Evolutionary conservation across 495 filamentous ascomycete genomes (phyloP), one percentile per base, ranked within the genome.

Genomic region (Rhypophila decipiens): DNA sequence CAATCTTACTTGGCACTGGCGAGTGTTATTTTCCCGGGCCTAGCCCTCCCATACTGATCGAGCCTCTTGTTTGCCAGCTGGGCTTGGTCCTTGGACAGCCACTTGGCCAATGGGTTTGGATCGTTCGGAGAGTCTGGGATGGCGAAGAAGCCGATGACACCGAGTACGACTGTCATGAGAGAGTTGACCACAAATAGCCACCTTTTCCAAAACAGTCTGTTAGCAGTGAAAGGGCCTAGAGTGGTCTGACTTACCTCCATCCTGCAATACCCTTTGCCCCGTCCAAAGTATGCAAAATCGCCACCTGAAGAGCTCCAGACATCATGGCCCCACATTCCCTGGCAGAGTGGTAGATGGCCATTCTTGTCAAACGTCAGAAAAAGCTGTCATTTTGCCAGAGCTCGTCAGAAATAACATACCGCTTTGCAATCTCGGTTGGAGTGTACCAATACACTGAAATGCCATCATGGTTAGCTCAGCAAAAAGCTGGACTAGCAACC

Each of bases 111-210:
- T 1, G 65, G 65, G 35, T 70, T 70, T 2, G 66, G 55, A 3
- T 38, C 42, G 36, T 67, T 64, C 0, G 74, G 75, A 2, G 68
- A 70, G 53, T 77, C 74, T 2, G 75, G 75, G 31, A 77, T 66
- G 21, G 75, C 57, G 38, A 78, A 59, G 46, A 72, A 74, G 3
- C 75, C 75, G 36, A 65, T 64, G 4, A 67, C 23, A 0, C 72
- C 74, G 20, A 76, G 63, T 4, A 67, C 59, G 0, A 79, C 55
- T 2, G 73, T 73, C 46, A 78, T 76, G 36, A 72, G 33, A 5
- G 66, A 68, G 46, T 76, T 70, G 38, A 68, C 63, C 37, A 70
- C 44, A 17, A 81, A 82, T 2, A 83, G 64, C 79, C 79, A 82
- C 18, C 56, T 56, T 11, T n/a, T n/a, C n/a, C n/a, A n/a, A n/a